Percentiles rank a stretch among this genome's conserved stretches.
These are phyloP conservation scores for Lathyrus sativus DNA, from an alignment of 306 rosid genomes.

Conservation along the genomic window DNA sequence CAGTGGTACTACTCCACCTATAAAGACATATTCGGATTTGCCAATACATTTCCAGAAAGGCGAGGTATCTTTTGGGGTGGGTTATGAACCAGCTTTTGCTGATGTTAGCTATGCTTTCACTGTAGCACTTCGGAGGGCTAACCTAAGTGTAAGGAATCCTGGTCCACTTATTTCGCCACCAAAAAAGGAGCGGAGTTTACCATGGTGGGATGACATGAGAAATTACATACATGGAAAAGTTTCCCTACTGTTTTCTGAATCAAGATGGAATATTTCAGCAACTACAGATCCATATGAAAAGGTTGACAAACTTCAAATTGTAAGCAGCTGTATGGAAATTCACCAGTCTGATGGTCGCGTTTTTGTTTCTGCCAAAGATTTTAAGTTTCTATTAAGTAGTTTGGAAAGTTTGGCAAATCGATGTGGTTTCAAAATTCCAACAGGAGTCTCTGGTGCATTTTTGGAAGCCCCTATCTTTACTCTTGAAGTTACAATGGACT, in stretches of 20 bases:
- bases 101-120: constrained; percentile 93
- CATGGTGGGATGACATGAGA: constrained; percentile 99
- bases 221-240: constrained; percentile 89
- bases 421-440: constrained; percentile 79
- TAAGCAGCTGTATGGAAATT: constrained; percentile 69
- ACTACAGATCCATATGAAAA: constrained; percentile 94
- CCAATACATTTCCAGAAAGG: constrained; percentile 78
- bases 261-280: constrained; percentile 77
- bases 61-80: constrained; percentile 91
- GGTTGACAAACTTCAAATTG: constrained; percentile 84
- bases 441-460: constrained; percentile 68
- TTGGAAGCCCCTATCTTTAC: constrained; percentile 79
- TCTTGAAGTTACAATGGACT: constrained; percentile 87
- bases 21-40: constrained; percentile 84
- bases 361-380: constrained; percentile 71
- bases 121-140: constrained; percentile 96
- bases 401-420: constrained; percentile 88
- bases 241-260: constrained; percentile 68
- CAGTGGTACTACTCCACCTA: constrained; percentile 94
- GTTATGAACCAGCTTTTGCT: constrained; percentile 91
- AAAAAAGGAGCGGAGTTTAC: constrained; percentile 91
- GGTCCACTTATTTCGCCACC: constrained; percentile 61
- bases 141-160: constrained; percentile 68
- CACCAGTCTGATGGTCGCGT: constrained; percentile 90
- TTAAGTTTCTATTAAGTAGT: constrained; percentile 78